Percentiles rank a stretch among this genome's conserved stretches.
phyloP scores from a whole-genome alignment of 164 flowering plant species.

The Chloranthus sessilifolius region DNA sequence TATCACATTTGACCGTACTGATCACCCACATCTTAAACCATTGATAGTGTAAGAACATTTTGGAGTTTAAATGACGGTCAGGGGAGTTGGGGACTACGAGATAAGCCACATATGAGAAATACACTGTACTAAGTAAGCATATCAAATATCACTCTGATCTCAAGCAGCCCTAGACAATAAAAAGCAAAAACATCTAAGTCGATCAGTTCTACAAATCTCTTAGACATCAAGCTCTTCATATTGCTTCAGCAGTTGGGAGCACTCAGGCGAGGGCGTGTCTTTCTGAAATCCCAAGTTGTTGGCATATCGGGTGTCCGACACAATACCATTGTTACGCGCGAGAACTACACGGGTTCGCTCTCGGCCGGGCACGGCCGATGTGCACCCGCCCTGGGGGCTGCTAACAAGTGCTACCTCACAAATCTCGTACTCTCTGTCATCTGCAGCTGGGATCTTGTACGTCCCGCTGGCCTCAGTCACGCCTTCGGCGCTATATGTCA shows the following conservation, averaged over 20 bases:
- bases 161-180: neutral
- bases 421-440: conserved; percentile 41
- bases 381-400: conserved; percentile 48
- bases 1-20: too few species aligned
- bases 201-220: too few species aligned
- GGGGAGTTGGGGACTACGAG: too few species aligned
- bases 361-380: conserved; percentile 32
- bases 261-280: conserved; percentile 33
- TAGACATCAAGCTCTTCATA: conserved; percentile 41
- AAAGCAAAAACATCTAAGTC: neutral
- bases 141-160: too few species aligned
- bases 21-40: too few species aligned
- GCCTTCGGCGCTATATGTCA: conserved; percentile 34
- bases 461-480: conserved; percentile 45
- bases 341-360: conserved; percentile 63
- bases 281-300: conserved; percentile 52
- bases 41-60: too few species aligned
- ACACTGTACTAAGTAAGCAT: too few species aligned
- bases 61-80: too few species aligned
- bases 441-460: conserved; percentile 37
- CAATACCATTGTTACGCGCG: conserved; percentile 57
- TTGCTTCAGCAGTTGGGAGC: conserved; percentile 40
- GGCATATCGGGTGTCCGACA: conserved; percentile 39
- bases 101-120: too few species aligned
- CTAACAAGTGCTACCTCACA: conserved; percentile 50